These are phyloP conservation scores for Fusarium gaditjirri DNA, from an alignment of 2,329 filamentous ascomycete genomes.

Conservation along the genomic window DNA sequence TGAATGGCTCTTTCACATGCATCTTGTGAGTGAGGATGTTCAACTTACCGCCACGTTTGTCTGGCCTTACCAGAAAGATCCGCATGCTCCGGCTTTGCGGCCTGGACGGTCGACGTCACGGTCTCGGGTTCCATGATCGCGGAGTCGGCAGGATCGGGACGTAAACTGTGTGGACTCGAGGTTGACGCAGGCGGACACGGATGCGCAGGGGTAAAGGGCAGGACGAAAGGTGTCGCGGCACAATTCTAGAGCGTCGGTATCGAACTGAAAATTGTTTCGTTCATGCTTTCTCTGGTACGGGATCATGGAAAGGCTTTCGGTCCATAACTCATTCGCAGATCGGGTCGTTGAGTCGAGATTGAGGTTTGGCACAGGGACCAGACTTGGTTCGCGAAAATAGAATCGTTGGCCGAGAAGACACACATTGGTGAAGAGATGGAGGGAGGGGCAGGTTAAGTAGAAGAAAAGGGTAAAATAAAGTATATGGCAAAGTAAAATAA, in stretches of 20 bases:
- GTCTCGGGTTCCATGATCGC: constrained; percentile 40
- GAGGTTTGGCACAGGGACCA: constrained; percentile 41
- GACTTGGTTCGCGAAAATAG: constrained; percentile 52
- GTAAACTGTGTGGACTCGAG: constrained; percentile 21
- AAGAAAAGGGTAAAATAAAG: constrained; percentile 2
- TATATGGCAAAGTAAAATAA: constrained; percentile 8
- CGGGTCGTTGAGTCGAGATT: constrained; percentile 34
- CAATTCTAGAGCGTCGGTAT: constrained; percentile 35
- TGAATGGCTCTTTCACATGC: background rate
- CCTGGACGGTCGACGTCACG: constrained; percentile 18
- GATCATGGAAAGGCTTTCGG: constrained; percentile 46
- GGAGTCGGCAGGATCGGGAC: constrained; percentile 14
- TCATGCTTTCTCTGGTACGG: constrained; percentile 50
- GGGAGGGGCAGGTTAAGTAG: background rate
- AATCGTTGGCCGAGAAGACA: constrained; percentile 49
- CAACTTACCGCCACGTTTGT: constrained; percentile 54
- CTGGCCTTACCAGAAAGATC: constrained; percentile 47
- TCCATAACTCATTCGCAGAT: constrained; percentile 50
- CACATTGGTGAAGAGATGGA: constrained; percentile 50
- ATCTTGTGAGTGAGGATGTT: constrained; percentile 1
- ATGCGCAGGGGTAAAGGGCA: constrained; percentile 18
- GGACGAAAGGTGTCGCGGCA: constrained; percentile 26
- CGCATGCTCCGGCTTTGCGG: constrained; percentile 30
- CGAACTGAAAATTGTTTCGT: constrained; percentile 44
- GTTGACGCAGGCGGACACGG: background rate